Conservation (phyloP, 2,329 filamentous ascomycete species). For the Exserohilum turcica region DNA sequence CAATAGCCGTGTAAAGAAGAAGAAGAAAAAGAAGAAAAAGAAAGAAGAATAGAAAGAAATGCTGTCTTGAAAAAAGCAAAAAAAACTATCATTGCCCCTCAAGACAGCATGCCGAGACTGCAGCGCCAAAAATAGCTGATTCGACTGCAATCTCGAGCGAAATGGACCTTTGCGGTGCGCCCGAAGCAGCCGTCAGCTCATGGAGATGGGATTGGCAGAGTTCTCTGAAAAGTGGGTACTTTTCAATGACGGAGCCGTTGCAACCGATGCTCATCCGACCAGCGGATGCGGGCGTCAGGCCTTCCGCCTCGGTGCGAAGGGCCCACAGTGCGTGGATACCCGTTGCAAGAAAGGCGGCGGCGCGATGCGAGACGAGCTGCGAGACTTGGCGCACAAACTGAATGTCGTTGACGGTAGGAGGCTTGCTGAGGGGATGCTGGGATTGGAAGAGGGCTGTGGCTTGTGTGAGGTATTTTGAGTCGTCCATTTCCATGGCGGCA, state of each 20-base stretch:
- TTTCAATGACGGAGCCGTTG: slow-evolving; percentile 79
- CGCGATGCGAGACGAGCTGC: slow-evolving; percentile 61
- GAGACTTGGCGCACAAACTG: slow-evolving; percentile 60
- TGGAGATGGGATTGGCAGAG: slow-evolving; percentile 69
- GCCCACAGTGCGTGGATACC: slow-evolving; percentile 67
- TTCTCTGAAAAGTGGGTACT: slow-evolving; percentile 70
- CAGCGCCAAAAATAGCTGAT: slow-evolving; percentile 75
- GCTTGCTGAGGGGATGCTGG: slow-evolving; percentile 55
- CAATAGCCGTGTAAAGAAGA: slow-evolving; percentile 9
- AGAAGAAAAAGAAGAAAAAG: slow-evolving; percentile 21
- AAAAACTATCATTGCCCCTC: slow-evolving; percentile 29
- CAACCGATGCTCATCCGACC: slow-evolving; percentile 65
- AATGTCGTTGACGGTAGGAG: slow-evolving; percentile 57
- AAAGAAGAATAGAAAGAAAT: too few relatives aligned
- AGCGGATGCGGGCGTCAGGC: slow-evolving; percentile 40
- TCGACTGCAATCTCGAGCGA: slow-evolving; percentile 72
- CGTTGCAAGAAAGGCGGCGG: slow-evolving; percentile 66
- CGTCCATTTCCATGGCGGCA: slow-evolving; percentile 61
- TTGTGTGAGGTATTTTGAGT: slow-evolving; percentile 45
- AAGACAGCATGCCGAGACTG: slow-evolving; percentile 62
- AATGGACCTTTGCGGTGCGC: slow-evolving; percentile 54
- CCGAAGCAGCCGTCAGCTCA: slow-evolving; percentile 55
- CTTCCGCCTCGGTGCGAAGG: slow-evolving; percentile 58
- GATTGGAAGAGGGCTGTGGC: slow-evolving; percentile 57
- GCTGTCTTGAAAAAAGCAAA: slow-evolving; percentile 3